Conservation (phyloP, 2,329 filamentous ascomycete genomes). For the Hysterium pulicare region DNA sequence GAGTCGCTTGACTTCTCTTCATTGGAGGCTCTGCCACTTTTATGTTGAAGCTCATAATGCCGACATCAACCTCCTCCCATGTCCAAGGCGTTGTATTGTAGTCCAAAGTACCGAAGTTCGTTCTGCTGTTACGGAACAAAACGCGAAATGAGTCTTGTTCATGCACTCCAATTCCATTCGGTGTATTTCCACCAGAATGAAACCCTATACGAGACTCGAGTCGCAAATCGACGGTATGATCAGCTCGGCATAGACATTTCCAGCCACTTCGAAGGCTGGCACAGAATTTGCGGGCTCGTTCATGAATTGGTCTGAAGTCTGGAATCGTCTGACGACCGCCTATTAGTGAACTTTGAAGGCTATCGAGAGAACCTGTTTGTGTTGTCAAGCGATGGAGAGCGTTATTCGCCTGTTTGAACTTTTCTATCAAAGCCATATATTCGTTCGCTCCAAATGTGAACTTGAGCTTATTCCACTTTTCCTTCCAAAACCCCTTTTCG, state of each 20-base stretch:
- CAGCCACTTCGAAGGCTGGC: not conserved
- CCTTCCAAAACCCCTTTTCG: constrained; percentile 1
- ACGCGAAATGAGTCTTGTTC: not conserved
- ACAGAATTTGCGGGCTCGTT: not conserved
- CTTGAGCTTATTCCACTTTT: constrained; percentile 7
- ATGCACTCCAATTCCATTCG: no score
- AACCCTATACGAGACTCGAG: not conserved
- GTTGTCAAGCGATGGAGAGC: not conserved
- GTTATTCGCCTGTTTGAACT: not conserved
- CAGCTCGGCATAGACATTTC: not conserved
- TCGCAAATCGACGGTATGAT: not conserved
- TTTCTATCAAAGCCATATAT: not conserved
- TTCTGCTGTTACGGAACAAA: not conserved
- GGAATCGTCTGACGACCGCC: not conserved
- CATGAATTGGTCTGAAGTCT: not conserved
- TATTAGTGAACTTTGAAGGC: not conserved
- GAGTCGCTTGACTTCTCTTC: not conserved
- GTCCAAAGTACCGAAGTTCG: not conserved
- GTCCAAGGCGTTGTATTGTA: not conserved
- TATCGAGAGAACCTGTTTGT: not conserved
- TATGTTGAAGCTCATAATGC: not conserved
- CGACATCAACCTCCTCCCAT: not conserved
- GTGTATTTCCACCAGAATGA: not conserved
- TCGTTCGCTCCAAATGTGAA: not conserved
- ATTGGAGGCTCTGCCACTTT: not conserved